A percentile compares a stretch with the other conserved stretches of the same genome.
phyloP scores from a whole-genome alignment of 192 early-diverging fungal genomes.

The Coemansia sp. region DNA sequence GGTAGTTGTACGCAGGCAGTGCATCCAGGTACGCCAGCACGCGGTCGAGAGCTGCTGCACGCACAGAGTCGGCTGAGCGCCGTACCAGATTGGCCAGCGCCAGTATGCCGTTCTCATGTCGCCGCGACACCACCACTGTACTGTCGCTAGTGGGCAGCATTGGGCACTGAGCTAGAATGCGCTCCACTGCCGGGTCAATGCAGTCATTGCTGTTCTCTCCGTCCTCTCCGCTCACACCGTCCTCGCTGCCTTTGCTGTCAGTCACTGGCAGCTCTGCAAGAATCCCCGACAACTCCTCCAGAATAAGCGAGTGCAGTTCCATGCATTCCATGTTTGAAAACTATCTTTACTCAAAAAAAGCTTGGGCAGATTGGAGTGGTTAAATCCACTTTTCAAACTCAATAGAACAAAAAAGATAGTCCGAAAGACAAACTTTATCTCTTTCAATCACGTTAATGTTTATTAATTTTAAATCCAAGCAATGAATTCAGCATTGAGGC shows the following conservation, averaged over 20 bases:
- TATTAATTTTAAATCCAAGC: too few species aligned
- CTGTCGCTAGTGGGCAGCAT: slow-evolving; percentile 9
- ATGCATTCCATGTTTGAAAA: slow-evolving; percentile 27
- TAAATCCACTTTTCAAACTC: too few species aligned
- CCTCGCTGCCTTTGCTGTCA: not conserved
- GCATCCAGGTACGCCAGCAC: slow-evolving; percentile 41
- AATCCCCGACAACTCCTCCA: slow-evolving; percentile 51
- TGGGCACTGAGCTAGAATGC: slow-evolving; percentile 41
- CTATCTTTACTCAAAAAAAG: not conserved
- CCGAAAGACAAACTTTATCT: not conserved
- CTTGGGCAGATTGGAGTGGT: not conserved
- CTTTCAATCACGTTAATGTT: not conserved
- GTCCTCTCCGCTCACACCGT: not conserved
- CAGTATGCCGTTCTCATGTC: slow-evolving; percentile 52
- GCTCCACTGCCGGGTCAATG: slow-evolving; percentile 22
- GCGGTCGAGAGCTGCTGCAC: slow-evolving; percentile 26
- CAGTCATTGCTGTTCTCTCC: slow-evolving; percentile 4
- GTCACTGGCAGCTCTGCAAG: slow-evolving; percentile 21
- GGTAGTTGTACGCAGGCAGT: slow-evolving; percentile 30
- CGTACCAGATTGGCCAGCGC: slow-evolving; percentile 49
- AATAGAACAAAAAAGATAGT: not conserved
- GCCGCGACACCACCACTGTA: slow-evolving; percentile 10
- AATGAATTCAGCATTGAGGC: too few species aligned
- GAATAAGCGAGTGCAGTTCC: slow-evolving; percentile 53
- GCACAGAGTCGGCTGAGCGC: slow-evolving; percentile 9